Evolutionary conservation across 352 stramenopile species (phyloP).

Genomic region (Stramenopiles sp.): DNA sequence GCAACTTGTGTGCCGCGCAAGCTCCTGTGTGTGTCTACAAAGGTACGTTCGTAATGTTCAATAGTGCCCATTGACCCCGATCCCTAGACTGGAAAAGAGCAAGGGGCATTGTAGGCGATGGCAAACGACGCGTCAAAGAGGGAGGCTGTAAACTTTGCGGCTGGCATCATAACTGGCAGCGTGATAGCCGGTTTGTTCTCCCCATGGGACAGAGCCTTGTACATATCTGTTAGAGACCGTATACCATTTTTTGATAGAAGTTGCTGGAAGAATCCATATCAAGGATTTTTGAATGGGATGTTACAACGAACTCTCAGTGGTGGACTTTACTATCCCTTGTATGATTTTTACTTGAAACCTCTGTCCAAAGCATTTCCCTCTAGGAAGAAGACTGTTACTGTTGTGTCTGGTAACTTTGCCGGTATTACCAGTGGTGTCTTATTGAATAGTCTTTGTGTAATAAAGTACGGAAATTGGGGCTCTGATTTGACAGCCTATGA

Average conservation of each 20-base stretch:
- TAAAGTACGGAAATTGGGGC: constrained; percentile 29
- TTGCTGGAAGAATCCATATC: constrained; percentile 31
- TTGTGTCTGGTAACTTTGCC: constrained; percentile 26
- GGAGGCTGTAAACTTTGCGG: not conserved
- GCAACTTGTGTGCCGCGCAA: too few species aligned
- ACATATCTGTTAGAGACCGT: constrained; percentile 31
- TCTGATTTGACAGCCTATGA: constrained; percentile 21
- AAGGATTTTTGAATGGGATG: constrained; percentile 30
- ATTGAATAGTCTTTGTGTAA: constrained; percentile 28
- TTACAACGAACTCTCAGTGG: constrained; percentile 22
- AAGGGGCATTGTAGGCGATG: too few species aligned
- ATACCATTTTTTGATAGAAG: constrained; percentile 25
- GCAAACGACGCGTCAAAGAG: not conserved
- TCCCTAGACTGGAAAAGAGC: too few species aligned
- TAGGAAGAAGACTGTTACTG: not conserved
- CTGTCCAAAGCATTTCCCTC: not conserved
- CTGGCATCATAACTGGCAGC: not conserved
- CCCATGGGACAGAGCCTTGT: constrained; percentile 32
- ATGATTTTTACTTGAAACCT: constrained; percentile 24
- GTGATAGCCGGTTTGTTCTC: constrained; percentile 30
- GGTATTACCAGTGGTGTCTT: constrained; percentile 29
- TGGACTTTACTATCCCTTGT: constrained; percentile 31
- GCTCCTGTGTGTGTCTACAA: too few species aligned
- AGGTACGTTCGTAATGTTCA: too few species aligned
- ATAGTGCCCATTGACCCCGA: too few species aligned